A percentile compares a stretch with the other conserved stretches of the same genome.
Conservation (phyloP, 352 stramenopile genomes). For the Phytopythium oedochilum region DNA sequence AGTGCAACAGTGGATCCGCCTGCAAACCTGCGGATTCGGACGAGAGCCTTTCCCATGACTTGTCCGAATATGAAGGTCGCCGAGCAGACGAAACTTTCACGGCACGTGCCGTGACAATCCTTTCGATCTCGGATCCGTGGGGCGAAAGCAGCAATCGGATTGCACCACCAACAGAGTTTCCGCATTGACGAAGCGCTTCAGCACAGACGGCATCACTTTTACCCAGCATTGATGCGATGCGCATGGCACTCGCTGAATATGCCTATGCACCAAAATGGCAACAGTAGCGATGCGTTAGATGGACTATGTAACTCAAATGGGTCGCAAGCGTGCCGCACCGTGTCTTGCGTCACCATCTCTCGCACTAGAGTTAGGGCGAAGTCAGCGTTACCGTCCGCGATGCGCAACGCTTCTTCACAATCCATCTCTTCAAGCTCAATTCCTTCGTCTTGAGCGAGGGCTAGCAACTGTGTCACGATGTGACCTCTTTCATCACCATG, state of each 20-base stretch:
- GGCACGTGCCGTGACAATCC: background rate
- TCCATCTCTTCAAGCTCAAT: conserved; percentile 19
- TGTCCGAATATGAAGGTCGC: background rate
- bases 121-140: conserved; percentile 26
- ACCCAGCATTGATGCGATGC: conserved; percentile 45
- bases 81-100: background rate
- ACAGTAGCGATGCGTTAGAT: too few species aligned
- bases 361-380: conserved; percentile 15
- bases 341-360: conserved; percentile 4
- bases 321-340: conserved; percentile 4
- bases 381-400: conserved; percentile 23
- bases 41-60: background rate
- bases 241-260: conserved; percentile 35
- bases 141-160: conserved; percentile 56
- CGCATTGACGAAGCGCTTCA: conserved; percentile 45
- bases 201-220: conserved; percentile 46
- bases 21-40: background rate
- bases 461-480: conserved; percentile 8
- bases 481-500: background rate
- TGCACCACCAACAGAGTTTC: conserved; percentile 43
- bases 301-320: background rate
- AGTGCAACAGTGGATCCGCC: conserved; percentile 23
- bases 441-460: conserved; percentile 23
- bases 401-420: conserved; percentile 37
- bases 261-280: conserved; percentile 1